Evolutionary conservation across 129 eudicot genomes (phyloP), one percentile per base, ranked within the genome.

Genomic region (Flaveria brownii): DNA sequence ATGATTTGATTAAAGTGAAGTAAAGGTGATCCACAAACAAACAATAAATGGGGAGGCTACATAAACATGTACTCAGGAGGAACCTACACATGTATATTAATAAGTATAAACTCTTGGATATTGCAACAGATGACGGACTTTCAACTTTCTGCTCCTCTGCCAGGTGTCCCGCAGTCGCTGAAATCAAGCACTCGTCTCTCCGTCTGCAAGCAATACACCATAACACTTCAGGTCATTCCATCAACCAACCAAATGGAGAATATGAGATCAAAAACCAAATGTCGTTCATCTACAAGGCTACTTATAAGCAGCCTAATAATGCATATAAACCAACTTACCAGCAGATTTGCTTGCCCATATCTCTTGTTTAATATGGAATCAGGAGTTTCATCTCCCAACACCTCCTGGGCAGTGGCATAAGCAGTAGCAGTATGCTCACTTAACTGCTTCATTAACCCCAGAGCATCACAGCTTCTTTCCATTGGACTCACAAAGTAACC

Each of bases 311-410:
- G 39, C 39, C 39, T 33, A 33, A 33, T 33, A n/a, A n/a, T n/a
- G 39, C 4, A 12, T 10, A 26, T 70, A 28, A n/a, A 12, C 20
- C 60, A 17, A 26, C 88, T 54, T 81, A 93, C 97, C 96, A 75
- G 50, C 52, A 81, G 73, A 78, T 74, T 82, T 68, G 98, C 81
- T 70, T 75, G 78, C 8, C 18, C 78, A 70, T 80, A 77, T 79
- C 81, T 93, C 41, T 78, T 82, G 78, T 81, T 84, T 64, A 89
- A 54, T 70, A 91, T 77, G 18, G 97, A 84, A 76, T 91, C 97
- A 0, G 99, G 96, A 46, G 97, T 94, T 71, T 94, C 96, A 64
- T 86, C 96, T 75, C 96, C 97, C 82, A 91, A n/a, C 26, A 91
- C 92, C 79, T 91, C 90, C 75, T 85, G 91, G 28, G 97, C 97